A percentile compares a stretch with the other conserved stretches of the same genome.
phyloP scores from a whole-genome alignment of 2,329 filamentous ascomycete species.

The Paracamarosporium sp. region DNA sequence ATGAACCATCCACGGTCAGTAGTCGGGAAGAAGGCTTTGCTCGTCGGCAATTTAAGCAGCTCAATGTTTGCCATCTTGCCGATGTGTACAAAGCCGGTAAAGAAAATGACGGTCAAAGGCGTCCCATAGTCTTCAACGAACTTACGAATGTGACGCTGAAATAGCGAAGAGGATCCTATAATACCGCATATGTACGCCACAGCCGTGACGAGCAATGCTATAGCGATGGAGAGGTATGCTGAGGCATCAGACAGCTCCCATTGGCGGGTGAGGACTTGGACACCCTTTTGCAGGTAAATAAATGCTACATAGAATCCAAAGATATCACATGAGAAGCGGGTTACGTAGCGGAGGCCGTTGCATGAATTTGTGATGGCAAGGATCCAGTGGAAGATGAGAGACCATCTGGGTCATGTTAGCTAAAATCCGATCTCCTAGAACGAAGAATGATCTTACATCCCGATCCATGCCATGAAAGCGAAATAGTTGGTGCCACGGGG shows the following conservation, averaged over 20 bases:
- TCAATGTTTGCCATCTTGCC: constrained; percentile 78
- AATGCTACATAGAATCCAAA: constrained; percentile 94
- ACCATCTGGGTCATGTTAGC: constrained; percentile 66
- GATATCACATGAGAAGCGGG: constrained; percentile 89
- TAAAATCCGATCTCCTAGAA: neutral
- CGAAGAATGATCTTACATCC: constrained; percentile 61
- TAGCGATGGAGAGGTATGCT: constrained; percentile 77
- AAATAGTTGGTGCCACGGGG: constrained; percentile 82
- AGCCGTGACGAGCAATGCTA: constrained; percentile 79
- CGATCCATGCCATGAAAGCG: constrained; percentile 91
- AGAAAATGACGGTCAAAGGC: constrained; percentile 72
- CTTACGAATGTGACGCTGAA: constrained; percentile 76
- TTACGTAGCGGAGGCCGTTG: constrained; percentile 88
- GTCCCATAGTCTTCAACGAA: constrained; percentile 92
- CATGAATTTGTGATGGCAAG: constrained; percentile 85
- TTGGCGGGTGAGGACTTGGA: constrained; percentile 82
- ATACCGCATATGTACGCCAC: constrained; percentile 76
- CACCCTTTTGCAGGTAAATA: constrained; percentile 90
- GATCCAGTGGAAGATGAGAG: constrained; percentile 82
- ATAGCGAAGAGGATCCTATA: constrained; percentile 73
- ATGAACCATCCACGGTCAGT: constrained; percentile 77
- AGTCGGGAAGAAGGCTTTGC: constrained; percentile 80
- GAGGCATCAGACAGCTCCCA: constrained; percentile 68
- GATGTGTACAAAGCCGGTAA: constrained; percentile 87
- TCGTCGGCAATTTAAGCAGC: constrained; percentile 76